phyloP scores from a whole-genome alignment of 352 stramenopile genomes.

The Phytophthora quininea region DNA sequence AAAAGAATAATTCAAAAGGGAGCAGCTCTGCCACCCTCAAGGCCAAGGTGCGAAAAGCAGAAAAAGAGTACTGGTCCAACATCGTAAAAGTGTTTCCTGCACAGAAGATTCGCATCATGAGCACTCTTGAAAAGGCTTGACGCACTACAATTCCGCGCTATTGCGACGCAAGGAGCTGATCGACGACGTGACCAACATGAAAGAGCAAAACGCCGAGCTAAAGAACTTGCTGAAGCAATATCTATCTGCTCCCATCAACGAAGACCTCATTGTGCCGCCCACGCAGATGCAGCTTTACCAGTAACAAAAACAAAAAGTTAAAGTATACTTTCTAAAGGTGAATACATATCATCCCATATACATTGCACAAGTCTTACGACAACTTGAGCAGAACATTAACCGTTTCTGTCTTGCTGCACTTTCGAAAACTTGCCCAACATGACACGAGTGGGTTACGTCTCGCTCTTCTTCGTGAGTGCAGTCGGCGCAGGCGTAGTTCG shows the following conservation, averaged over 20 bases:
- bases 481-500: conserved; percentile 56
- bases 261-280: conserved; percentile 83
- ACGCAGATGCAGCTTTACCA: conserved; percentile 86
- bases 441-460: conserved; percentile 54
- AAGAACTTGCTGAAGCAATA: conserved; percentile 92
- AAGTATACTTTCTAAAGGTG: conserved; percentile 7
- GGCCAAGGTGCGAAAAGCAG: conserved; percentile 44
- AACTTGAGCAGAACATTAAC: conserved; percentile 5
- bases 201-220: conserved; percentile 88
- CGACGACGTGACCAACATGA: conserved; percentile 77
- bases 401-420: neutral
- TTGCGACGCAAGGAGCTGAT: conserved; percentile 81
- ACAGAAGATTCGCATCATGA: conserved; percentile 79
- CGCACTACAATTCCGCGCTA: conserved; percentile 84
- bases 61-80: conserved; percentile 84
- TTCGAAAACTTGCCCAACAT: conserved; percentile 15
- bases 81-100: conserved; percentile 77
- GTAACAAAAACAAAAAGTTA: conserved; percentile 9
- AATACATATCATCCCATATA: neutral
- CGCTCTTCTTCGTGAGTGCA: conserved; percentile 75
- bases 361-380: neutral
- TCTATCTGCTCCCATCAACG: conserved; percentile 80
- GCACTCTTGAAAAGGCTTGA: conserved; percentile 81
- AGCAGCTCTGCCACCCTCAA: conserved; percentile 39
- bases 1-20: conserved; percentile 25